Evolutionary conservation across 2,329 filamentous ascomycete genomes (phyloP).

Genomic region (Metarhizium robertsii): DNA sequence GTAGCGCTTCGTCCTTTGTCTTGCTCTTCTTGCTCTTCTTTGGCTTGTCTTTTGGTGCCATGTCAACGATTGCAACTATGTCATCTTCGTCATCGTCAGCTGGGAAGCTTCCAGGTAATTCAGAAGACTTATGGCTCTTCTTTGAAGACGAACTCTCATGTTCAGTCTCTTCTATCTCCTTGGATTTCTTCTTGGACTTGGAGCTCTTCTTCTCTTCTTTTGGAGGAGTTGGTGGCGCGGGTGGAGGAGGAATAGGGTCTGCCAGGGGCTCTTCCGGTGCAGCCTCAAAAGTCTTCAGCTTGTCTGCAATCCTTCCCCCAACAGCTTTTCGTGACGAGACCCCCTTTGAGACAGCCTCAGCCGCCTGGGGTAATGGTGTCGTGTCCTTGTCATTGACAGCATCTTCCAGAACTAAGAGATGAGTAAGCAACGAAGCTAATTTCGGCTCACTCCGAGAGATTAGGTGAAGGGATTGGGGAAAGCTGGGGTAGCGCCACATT

Average conservation of each 20-base stretch:
- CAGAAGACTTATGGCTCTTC: conserved; percentile 15
- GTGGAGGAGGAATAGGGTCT: conserved; percentile 25
- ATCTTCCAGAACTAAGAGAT: conserved; percentile 36
- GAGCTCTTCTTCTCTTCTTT: conserved; percentile 11
- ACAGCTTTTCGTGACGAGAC: conserved; percentile 35
- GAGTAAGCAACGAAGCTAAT: conserved; percentile 39
- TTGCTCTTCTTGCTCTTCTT: conserved; percentile 28
- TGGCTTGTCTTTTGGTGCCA: conserved; percentile 31
- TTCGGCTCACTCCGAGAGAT: conserved; percentile 25
- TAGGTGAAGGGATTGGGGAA: conserved; percentile 6
- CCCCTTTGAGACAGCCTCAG: conserved; percentile 25
- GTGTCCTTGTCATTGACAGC: conserved; percentile 29
- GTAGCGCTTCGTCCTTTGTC: conserved; percentile 11
- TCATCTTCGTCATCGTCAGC: conserved; percentile 40
- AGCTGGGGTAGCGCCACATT: conserved; percentile 10
- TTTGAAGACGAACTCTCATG: conserved; percentile 22
- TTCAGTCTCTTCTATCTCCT: conserved; percentile 22
- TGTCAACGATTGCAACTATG: conserved; percentile 41
- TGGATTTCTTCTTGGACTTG: conserved; percentile 34
- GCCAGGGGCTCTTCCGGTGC: conserved; percentile 25
- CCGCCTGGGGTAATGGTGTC: conserved; percentile 26
- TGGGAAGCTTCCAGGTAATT: conserved; percentile 47
- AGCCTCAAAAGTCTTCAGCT: conserved; percentile 46
- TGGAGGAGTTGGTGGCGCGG: conserved; percentile 26
- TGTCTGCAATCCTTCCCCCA: conserved; percentile 45